A percentile compares a stretch with the other conserved stretches of the same genome.
These are phyloP conservation scores for Saccharomycopsis sp. DNA, from an alignment of 805 yeast species.

Conservation along the genomic window DNA sequence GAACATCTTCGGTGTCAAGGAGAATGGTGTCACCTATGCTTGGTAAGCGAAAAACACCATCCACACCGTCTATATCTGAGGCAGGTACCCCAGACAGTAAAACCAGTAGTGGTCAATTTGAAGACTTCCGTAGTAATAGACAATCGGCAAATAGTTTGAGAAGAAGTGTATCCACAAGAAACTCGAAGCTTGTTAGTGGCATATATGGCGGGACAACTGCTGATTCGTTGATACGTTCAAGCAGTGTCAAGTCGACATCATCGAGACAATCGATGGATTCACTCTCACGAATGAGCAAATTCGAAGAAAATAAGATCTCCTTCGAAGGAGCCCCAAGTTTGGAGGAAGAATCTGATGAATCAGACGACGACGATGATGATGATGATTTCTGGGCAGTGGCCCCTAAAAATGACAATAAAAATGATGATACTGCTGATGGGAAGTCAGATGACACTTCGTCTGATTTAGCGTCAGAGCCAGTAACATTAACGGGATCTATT, in stretches of 20 bases:
- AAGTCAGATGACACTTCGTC: neutral
- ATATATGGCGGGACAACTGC: neutral
- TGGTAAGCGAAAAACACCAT: neutral
- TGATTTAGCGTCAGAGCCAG: neutral
- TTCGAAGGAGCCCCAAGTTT: constrained; percentile 67
- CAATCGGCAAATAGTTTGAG: neutral
- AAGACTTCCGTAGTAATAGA: neutral
- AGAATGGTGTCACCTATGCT: constrained; percentile 7
- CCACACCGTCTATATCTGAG: neutral
- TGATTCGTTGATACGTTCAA: neutral
- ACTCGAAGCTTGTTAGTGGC: neutral
- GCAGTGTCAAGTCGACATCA: neutral
- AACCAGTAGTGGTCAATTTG: neutral
- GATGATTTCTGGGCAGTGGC: constrained; percentile 57
- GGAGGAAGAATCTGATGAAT: constrained; percentile 29
- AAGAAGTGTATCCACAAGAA: neutral
- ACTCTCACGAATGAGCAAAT: constrained; percentile 44
- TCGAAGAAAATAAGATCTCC: constrained; percentile 63
- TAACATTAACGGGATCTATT: neutral
- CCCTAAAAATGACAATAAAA: constrained; percentile 25
- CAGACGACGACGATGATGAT: constrained; percentile 33
- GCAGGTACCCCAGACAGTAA: neutral
- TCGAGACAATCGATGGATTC: neutral
- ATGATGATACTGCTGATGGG: constrained; percentile 4
- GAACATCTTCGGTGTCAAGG: constrained; percentile 7